Evolutionary conservation across 2,329 filamentous ascomycete genomes (phyloP), one percentile per base, ranked within the genome.

Genomic region (Arthrobotrys megalospora): DNA sequence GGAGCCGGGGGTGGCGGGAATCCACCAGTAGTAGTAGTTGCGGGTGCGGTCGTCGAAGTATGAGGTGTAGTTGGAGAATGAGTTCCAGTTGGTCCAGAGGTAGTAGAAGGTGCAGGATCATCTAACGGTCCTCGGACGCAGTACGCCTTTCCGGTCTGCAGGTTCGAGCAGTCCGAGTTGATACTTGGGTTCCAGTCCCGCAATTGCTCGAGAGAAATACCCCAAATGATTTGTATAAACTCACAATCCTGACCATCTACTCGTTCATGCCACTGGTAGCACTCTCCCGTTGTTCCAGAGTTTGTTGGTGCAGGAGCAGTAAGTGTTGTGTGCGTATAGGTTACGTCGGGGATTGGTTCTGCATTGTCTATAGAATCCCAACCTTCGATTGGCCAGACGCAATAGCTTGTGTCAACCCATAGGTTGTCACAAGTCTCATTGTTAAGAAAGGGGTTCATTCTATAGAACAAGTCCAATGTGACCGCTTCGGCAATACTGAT

Each of bases 211-310:
- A 71, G 32, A 2, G 53, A 41, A 16, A 63, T 43, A 1, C 47
- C 58, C 32, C 45, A 62, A 16, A 14, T 71, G 12, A 45, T 19
- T n/a, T 50, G 58, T 6, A 71, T 32, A 28, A 28, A 16, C 1
- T n/a, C 53, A 16, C 67, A 71, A 12, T 11, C 34, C 8, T 71
- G 53, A n/a, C 47, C 32, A 10, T 52, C 36, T 7, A 8, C 36
- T 12, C 45, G 16, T n/a, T 50, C 41, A 55, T 71, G 43, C 67
- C 67, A 71, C 32, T 52, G 16, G 6, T 71, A 64, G 41, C 67
- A 71, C 1, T 43, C 36, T 0, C 5, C 14, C 3, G 45, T 47
- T 2, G 67, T 71, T 58, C 66, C 66, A 6, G 38, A 50, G 12
- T 28, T 58, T 4, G 67, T 71, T 8, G 67, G 55, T 14, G 28